Base-by-base conservation (phyloP, 768 basidiomycete genomes). In the Solioccasus polychromus region DNA sequence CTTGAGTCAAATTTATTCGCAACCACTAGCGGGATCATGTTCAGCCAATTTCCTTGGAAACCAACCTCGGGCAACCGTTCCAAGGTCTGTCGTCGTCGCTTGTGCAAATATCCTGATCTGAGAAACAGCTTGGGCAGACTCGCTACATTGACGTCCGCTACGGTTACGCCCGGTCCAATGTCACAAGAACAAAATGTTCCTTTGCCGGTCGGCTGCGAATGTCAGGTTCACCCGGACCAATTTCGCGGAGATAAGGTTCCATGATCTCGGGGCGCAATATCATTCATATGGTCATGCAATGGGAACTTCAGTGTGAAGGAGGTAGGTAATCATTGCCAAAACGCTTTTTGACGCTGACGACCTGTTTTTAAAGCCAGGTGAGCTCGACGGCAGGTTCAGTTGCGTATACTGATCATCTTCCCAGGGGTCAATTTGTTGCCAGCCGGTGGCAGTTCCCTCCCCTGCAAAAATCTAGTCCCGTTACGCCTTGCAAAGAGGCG, bases 221-320 rank as follows among this genome's bases (percentile, higher is more conserved):
- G 7, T 24, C 18, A 24, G 17, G 20, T 24, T 45, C 35, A 28
- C 26, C 30, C 15, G 20, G 15, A n/a, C 39, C 42, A 48, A 46
- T 45, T 56, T 59, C 52, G 60, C 61, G 60, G 60, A 62, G 60
- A 60, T 61, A 45, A 51, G 29, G 30, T 31, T 35, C 39, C 38
- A 31, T 32, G 28, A 22, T 39, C 28, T 42, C 35, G 29, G 44
- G 6, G 26, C 26, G 11, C 11, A 26, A 26, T 6, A 6, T n/a
- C 39, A 3, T 48, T 37, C 35, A 41, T 46, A 56, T 55, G 39
- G 49, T 39, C 52, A 60, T 47, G 43, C 39, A 39, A 42, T 50
- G 48, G 51, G 48, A 49, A 47, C 29, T 3, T 4, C 34, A 22
- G 28, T 36, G 35, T 22, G 39, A 34, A 25, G 23, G 4, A 23